These are phyloP conservation scores for Lepidopterella palustris DNA, from an alignment of 495 filamentous ascomycete genomes.

Conservation along the genomic window DNA sequence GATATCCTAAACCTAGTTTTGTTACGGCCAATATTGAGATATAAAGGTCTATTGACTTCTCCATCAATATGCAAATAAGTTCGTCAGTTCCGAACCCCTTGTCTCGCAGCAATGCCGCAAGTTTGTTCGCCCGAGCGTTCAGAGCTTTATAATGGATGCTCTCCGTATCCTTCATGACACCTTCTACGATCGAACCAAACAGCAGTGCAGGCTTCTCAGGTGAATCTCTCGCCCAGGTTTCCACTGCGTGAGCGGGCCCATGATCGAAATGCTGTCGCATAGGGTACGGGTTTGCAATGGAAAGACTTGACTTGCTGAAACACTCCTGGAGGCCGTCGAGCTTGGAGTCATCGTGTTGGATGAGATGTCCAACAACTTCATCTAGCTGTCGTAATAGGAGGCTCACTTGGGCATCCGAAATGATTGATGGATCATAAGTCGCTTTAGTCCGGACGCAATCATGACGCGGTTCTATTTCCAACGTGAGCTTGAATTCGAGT, in stretches of 20 bases:
- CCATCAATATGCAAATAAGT: slow-evolving; percentile 61
- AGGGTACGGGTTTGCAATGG: slow-evolving; percentile 47
- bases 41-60: slow-evolving; percentile 63
- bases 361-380: slow-evolving; percentile 42
- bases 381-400: slow-evolving; percentile 55
- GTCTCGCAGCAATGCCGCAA: slow-evolving; percentile 53
- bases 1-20: slow-evolving; percentile 67
- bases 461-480: slow-evolving; percentile 59
- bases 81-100: slow-evolving; percentile 43
- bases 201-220: slow-evolving; percentile 53
- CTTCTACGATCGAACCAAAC: slow-evolving; percentile 46
- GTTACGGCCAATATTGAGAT: slow-evolving; percentile 62
- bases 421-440: slow-evolving; percentile 46
- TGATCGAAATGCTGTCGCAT: slow-evolving; percentile 1
- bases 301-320: slow-evolving; percentile 44
- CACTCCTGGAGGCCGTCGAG: slow-evolving; percentile 34
- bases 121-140: slow-evolving; percentile 53
- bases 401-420: slow-evolving; percentile 45
- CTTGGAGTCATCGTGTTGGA: slow-evolving; percentile 35
- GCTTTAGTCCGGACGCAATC: slow-evolving; percentile 41
- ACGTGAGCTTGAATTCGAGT: slow-evolving; percentile 63
- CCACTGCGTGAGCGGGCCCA: slow-evolving; percentile 47
- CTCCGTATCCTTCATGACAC: slow-evolving; percentile 28
- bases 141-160: slow-evolving; percentile 56
- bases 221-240: slow-evolving; percentile 42